Percentiles rank a stretch among this genome's conserved stretches.
Evolutionary conservation across 345 rosid genomes (phyloP).

Genomic region (Syzygium oleosum): DNA sequence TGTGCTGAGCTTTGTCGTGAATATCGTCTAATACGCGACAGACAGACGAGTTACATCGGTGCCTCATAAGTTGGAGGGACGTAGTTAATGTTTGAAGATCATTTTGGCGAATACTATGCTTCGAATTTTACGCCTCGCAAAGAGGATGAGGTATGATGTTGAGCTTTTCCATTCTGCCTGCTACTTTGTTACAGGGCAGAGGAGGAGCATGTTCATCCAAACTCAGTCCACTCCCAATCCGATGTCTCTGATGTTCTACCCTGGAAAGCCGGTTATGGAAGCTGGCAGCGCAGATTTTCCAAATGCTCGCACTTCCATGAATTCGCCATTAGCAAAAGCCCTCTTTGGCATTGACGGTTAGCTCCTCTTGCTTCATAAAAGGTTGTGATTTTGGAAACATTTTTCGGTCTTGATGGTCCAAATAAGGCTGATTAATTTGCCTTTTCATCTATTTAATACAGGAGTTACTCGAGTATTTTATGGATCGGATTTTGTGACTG

Average conservation of each 20-base stretch:
- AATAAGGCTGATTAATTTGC: neutral
- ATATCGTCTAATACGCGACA: neutral
- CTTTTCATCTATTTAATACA: constrained; percentile 15
- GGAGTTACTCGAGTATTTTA: constrained; percentile 79
- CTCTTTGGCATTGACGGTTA: constrained; percentile 75
- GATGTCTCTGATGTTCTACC: constrained; percentile 88
- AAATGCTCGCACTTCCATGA: constrained; percentile 67
- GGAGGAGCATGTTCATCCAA: constrained; percentile 87
- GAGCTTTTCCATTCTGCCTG: neutral
- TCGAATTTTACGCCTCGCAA: fast-evolving
- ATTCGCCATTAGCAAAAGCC: constrained; percentile 68
- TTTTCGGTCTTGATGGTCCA: neutral
- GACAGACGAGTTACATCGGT: neutral
- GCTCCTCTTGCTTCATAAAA: neutral
- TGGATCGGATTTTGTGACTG: constrained; percentile 87
- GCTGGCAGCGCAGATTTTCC: constrained; percentile 93
- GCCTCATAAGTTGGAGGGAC: neutral
- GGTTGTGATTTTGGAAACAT: neutral
- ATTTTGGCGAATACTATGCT: neutral
- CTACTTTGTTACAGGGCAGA: constrained; percentile 48
- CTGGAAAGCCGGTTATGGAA: constrained; percentile 90
- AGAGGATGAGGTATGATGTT: neutral
- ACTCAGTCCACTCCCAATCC: constrained; percentile 94
- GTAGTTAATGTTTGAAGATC: neutral
- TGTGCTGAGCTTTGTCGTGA: neutral